Base-by-base conservation (phyloP, 257 asterid genomes). In the Gentiana macrophylla region DNA sequence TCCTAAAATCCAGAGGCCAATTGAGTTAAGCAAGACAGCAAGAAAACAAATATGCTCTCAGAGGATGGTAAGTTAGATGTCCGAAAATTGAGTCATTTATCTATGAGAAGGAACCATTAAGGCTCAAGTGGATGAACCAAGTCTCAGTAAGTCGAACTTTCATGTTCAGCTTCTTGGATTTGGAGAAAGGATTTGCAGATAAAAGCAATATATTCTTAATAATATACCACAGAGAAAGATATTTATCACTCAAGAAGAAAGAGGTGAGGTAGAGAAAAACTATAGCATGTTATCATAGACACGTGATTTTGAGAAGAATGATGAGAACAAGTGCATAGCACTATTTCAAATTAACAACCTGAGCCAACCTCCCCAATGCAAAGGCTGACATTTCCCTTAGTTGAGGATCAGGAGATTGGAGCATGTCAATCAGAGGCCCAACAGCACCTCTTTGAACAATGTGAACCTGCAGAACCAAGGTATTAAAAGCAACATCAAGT, bases 381-480 rank as follows among this genome's bases (percentile, higher is more conserved):
- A 92, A 88, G 37, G 99, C 99, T 46, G 96, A 86, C 97, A 92
- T 92, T 74, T 92, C 99, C 63, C 84, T 82, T 65, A 92, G 77
- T 73, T 92, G 99, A 72, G 96, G 79, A 76, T 92, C 97, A 56
- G 75, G 62, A 52, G 99, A 86, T 59, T 88, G 92, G 60, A 92
- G 97, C 99, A 92, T 92, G 67, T 86, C 94, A 58, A 92, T 83
- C 58, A 92, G 84, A 15, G 99, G 99, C 53, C 82, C 84, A 8
- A 92, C 94, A 45, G 97, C 99, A 68, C 99, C 99, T 74, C 99
- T 82, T 77, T 92, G 99, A 53, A 92, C 97, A 69, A 92, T 92
- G 73, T 92, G 97, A 15, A 89, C 93, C 97, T 92, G 70, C 64
- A 70, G 44, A 63, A 46, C 46, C 41, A 53, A 47, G 50, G 47